These are phyloP conservation scores for Aechmea fasciata DNA, from an alignment of 176 grass and related monocot species.

Conservation along the genomic window DNA sequence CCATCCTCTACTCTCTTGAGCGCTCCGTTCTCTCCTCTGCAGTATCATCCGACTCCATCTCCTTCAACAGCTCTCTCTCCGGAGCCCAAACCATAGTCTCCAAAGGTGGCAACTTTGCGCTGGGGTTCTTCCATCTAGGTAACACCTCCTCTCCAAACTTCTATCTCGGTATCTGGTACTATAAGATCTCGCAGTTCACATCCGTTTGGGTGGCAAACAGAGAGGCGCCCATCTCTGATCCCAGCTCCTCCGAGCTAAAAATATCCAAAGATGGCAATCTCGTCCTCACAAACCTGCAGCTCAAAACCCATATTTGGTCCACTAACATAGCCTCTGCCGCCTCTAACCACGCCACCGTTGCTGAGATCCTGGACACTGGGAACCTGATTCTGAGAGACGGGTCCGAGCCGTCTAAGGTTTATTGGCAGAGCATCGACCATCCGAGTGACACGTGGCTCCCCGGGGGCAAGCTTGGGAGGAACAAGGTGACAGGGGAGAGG, in stretches of 20 bases:
- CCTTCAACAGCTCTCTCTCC: constrained; percentile 24
- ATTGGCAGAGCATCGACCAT: constrained; percentile 53
- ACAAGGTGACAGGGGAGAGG: constrained; percentile 30
- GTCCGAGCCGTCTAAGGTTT: constrained; percentile 17
- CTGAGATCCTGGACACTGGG: constrained; percentile 38
- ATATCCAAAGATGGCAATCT: constrained; percentile 33
- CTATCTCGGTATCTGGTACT: constrained; percentile 56
- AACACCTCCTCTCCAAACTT: constrained; percentile 2
- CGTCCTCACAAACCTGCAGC: constrained; percentile 21
- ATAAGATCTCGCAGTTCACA: constrained; percentile 16
- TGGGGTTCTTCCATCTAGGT: constrained; percentile 42
- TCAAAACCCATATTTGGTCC: constrained; percentile 27
- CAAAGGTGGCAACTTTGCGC: constrained; percentile 25
- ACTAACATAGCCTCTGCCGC: constrained; percentile 3
- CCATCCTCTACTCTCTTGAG: constrained; percentile 6
- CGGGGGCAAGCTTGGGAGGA: constrained; percentile 38
- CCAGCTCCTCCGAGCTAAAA: constrained; percentile 13
- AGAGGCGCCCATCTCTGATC: constrained; percentile 27
- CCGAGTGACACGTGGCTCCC: constrained; percentile 55
- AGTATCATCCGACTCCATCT: constrained; percentile 15
- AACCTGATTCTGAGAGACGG: constrained; percentile 43
- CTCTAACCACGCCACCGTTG: constrained; percentile 7
- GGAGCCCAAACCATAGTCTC: constrained; percentile 35
- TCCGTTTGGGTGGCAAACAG: constrained; percentile 51
- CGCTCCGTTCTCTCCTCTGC: constrained; percentile 5